A percentile compares a stretch with the other conserved stretches of the same genome.
Evolutionary conservation across 495 filamentous ascomycete species (phyloP).

Genomic region (Xylona heveae): DNA sequence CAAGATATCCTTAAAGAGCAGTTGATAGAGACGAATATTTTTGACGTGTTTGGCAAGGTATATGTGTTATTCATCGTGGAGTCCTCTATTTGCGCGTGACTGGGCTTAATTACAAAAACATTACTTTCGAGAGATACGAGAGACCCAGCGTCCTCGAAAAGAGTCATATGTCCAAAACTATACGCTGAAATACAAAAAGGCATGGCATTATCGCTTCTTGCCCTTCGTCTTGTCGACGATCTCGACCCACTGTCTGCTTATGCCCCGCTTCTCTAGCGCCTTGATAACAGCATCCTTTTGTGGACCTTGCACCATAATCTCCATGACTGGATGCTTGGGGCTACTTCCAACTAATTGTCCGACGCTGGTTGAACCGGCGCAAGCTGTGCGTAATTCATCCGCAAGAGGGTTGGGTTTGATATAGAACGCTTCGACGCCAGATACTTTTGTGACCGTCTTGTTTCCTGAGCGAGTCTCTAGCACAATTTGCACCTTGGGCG

Average conservation of each 20-base stretch:
- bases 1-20: too few species aligned
- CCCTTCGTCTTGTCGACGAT: slow-evolving; percentile 51
- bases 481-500: slow-evolving; percentile 35
- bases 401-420: slow-evolving; percentile 38
- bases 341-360: slow-evolving; percentile 33
- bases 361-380: slow-evolving; percentile 49
- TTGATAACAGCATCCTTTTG: slow-evolving; percentile 37
- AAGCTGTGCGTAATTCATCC: slow-evolving; percentile 49
- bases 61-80: too few species aligned
- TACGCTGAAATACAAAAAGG: too few species aligned
- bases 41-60: too few species aligned
- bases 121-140: too few species aligned
- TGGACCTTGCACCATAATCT: slow-evolving; percentile 50
- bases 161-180: too few species aligned
- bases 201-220: too few species aligned
- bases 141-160: too few species aligned
- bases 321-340: slow-evolving; percentile 42
- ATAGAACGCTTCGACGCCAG: slow-evolving; percentile 38
- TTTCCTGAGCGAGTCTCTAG: slow-evolving; percentile 46
- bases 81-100: too few species aligned
- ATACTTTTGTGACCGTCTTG: slow-evolving; percentile 45
- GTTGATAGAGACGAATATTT: too few species aligned
- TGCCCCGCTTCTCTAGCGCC: slow-evolving; percentile 37
- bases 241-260: slow-evolving; percentile 36
- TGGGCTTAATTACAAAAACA: too few species aligned